phyloP scores from a whole-genome alignment of 805 yeast genomes.

The Yarrowia sp. region DNA sequence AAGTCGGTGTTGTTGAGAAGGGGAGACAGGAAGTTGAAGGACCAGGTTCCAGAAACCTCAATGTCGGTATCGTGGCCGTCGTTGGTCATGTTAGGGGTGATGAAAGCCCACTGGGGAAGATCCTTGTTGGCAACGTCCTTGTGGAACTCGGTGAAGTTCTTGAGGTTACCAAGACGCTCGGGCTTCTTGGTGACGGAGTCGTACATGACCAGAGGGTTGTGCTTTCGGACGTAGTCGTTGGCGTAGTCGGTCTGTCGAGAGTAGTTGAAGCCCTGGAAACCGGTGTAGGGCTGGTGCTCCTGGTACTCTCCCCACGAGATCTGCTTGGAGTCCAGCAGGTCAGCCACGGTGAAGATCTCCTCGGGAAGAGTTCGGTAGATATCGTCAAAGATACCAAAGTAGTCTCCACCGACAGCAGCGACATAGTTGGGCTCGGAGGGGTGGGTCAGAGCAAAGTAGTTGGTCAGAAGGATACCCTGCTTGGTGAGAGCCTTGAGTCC shows the following conservation, averaged over 20 bases:
- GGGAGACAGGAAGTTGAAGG: slow-evolving; percentile 56
- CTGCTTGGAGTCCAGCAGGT: slow-evolving; percentile 55
- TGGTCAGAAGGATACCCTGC: slow-evolving; percentile 57
- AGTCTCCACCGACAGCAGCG: slow-evolving; percentile 60
- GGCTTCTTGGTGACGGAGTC: slow-evolving; percentile 52
- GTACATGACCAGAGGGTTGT: slow-evolving; percentile 57
- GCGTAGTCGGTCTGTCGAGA: slow-evolving; percentile 55
- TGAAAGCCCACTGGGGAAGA: slow-evolving; percentile 61
- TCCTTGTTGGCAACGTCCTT: slow-evolving; percentile 52
- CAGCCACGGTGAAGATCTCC: slow-evolving; percentile 59
- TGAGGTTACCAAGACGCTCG: slow-evolving; percentile 55
- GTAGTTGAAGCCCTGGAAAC: slow-evolving; percentile 58
- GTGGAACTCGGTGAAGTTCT: slow-evolving; percentile 57
- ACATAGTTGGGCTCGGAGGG: slow-evolving; percentile 64
- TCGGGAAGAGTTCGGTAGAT: slow-evolving; percentile 55
- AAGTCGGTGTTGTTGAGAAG: slow-evolving; percentile 56
- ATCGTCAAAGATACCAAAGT: slow-evolving; percentile 58
- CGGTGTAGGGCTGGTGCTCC: slow-evolving; percentile 62
- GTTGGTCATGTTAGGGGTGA: slow-evolving; percentile 62
- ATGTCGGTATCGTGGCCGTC: slow-evolving; percentile 61
- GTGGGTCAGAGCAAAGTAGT: slow-evolving; percentile 61
- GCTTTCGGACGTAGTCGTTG: slow-evolving; percentile 61
- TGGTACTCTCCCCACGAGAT: slow-evolving; percentile 64
- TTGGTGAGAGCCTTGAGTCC: slow-evolving; percentile 55
- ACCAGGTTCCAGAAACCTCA: slow-evolving; percentile 57